A percentile compares a stretch with the other conserved stretches of the same genome.
Conservation (phyloP, 2,329 filamentous ascomycete genomes). For the Claviceps capensis region DNA sequence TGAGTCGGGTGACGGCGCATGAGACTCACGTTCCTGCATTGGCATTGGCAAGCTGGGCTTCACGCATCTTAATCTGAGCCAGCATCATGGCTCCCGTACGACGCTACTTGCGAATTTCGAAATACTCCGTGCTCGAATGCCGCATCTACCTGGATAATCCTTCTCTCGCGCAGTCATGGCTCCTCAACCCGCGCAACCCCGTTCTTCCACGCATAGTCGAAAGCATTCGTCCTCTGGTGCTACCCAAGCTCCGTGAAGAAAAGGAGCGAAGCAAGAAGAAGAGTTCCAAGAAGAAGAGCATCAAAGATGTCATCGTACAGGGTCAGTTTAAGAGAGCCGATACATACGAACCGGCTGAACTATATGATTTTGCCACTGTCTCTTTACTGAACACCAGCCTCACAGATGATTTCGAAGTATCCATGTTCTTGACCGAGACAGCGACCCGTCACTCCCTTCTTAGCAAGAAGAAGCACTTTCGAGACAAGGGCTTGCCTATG, state of each 20-base stretch:
- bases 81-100: conserved; percentile 68
- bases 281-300: conserved; percentile 58
- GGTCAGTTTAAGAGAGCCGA: conserved; percentile 33
- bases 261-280: conserved; percentile 47
- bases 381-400: not conserved
- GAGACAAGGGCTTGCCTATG: conserved; percentile 38
- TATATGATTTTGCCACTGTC: not conserved
- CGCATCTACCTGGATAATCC: conserved; percentile 94
- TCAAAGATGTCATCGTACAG: conserved; percentile 77
- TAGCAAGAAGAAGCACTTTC: conserved; percentile 70
- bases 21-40: not conserved
- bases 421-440: conserved; percentile 82
- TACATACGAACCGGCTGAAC: not conserved
- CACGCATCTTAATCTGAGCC: not conserved
- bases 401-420: conserved; percentile 86
- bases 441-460: conserved; percentile 75
- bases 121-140: conserved; percentile 89
- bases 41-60: too few relatives aligned
- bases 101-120: conserved; percentile 81
- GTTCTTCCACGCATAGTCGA: conserved; percentile 73
- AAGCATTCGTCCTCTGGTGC: conserved; percentile 68
- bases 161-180: conserved; percentile 66
- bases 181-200: conserved; percentile 63
- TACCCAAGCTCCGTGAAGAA: conserved; percentile 86
- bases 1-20: not conserved